These are phyloP conservation scores for Pseudomassariella vexata DNA, from an alignment of 2,329 filamentous ascomycete species.

Conservation along the genomic window DNA sequence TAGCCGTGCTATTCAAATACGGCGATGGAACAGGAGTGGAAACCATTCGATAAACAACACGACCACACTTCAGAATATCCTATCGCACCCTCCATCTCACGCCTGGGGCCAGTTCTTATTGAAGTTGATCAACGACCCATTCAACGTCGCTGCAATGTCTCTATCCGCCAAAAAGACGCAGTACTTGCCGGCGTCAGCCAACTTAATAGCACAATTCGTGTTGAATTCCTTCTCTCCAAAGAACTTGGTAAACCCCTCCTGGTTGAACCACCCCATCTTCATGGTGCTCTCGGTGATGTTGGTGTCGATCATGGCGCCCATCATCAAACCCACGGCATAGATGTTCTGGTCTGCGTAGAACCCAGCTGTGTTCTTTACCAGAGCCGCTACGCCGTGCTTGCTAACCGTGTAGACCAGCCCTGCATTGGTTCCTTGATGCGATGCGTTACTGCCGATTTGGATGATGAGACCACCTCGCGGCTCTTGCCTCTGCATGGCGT, in stretches of 20 bases:
- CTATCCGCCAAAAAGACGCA: slow-evolving; percentile 18
- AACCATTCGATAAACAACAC: too few relatives aligned
- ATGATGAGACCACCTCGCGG: slow-evolving; percentile 18
- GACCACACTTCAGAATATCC: too few relatives aligned
- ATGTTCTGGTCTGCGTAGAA: slow-evolving; percentile 51
- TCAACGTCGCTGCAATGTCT: slow-evolving; percentile 13
- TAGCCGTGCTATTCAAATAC: too few relatives aligned
- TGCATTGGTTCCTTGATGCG: slow-evolving; percentile 11
- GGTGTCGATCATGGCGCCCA: slow-evolving; percentile 46
- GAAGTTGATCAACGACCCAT: slow-evolving; percentile 14
- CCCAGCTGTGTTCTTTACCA: slow-evolving; percentile 52
- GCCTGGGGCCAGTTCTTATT: slow-evolving; percentile 19
- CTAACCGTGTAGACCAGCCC: slow-evolving; percentile 46
- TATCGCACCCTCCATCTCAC: slow-evolving; percentile 1
- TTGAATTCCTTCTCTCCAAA: slow-evolving; percentile 19
- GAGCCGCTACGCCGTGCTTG: slow-evolving; percentile 48
- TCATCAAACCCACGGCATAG: slow-evolving; percentile 41
- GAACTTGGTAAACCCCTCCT: slow-evolving; percentile 22
- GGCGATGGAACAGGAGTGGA: too few relatives aligned
- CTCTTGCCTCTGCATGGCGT: slow-evolving; percentile 36
- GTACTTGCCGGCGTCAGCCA: slow-evolving; percentile 31
- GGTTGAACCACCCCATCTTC: slow-evolving; percentile 22
- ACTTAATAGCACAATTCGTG: slow-evolving; percentile 21
- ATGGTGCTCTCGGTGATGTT: slow-evolving; percentile 43
- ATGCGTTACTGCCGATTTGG: slow-evolving; percentile 16